A percentile compares a stretch with the other conserved stretches of the same genome.
phyloP scores from a whole-genome alignment of 305 asterid species.

The Fraxinus baroniana region DNA sequence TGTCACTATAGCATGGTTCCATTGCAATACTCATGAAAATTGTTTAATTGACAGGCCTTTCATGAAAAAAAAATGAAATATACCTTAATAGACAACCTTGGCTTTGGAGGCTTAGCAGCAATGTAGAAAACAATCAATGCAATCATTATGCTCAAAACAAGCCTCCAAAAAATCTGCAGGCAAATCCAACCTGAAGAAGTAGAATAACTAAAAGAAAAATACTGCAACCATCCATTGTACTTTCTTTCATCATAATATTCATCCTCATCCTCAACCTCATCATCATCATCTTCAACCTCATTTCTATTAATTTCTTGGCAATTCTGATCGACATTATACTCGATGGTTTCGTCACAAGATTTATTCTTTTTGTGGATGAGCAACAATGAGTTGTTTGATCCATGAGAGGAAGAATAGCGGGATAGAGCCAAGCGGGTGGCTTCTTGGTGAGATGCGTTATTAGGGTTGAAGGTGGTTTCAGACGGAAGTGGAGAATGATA shows the following conservation, averaged over 20 bases:
- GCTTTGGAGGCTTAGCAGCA: conserved; percentile 67
- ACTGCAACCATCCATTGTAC: conserved; percentile 35
- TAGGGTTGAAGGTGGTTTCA: not conserved
- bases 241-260: conserved; percentile 12
- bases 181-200: conserved; percentile 58
- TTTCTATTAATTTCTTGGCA: not conserved
- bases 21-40: not conserved
- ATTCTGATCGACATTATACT: not conserved
- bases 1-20: too few species aligned
- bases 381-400: conserved; percentile 45
- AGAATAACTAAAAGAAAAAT: conserved; percentile 50
- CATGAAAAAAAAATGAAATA: too few species aligned
- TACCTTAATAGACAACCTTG: conserved; percentile 61
- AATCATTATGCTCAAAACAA: conserved; percentile 50
- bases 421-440: conserved; percentile 34
- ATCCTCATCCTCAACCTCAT: conserved; percentile 9
- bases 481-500: not conserved
- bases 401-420: conserved; percentile 62
- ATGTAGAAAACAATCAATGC: conserved; percentile 69
- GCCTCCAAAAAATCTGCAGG: conserved; percentile 70
- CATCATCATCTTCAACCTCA: not conserved
- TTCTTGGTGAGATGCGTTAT: conserved; percentile 23
- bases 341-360: conserved; percentile 27
- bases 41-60: not conserved
- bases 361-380: conserved; percentile 21